Evolutionary conservation across 352 stramenopile genomes (phyloP).

Genomic region (Phytopythium litorale): DNA sequence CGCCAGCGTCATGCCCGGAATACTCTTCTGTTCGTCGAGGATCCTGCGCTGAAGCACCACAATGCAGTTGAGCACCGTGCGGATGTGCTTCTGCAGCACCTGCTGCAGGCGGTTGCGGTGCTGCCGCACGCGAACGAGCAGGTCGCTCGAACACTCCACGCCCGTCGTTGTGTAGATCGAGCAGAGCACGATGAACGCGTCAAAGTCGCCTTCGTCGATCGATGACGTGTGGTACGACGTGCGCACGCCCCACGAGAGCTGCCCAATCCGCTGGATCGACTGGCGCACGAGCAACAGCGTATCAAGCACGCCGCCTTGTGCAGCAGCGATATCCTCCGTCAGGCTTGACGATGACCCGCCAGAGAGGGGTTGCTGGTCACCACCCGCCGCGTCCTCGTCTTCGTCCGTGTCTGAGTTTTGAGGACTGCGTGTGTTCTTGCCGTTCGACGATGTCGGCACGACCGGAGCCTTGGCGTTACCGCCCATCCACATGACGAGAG

Average conservation of each 20-base stretch:
- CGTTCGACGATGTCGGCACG: conserved; percentile 13
- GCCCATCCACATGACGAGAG: conserved; percentile 64
- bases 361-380: conserved; percentile 50
- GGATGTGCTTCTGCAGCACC: conserved; percentile 71
- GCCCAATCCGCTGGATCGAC: conserved; percentile 80
- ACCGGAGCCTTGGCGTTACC: conserved; percentile 36
- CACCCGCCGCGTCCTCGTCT: conserved; percentile 44
- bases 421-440: conserved; percentile 31
- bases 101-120: conserved; percentile 67
- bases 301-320: conserved; percentile 63
- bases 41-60: conserved; percentile 73
- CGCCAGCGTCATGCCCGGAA: conserved; percentile 69
- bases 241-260: conserved; percentile 77
- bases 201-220: conserved; percentile 80
- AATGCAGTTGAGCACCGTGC: conserved; percentile 64
- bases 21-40: conserved; percentile 73
- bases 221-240: conserved; percentile 83
- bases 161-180: conserved; percentile 76
- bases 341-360: conserved; percentile 55
- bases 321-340: conserved; percentile 43
- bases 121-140: conserved; percentile 68
- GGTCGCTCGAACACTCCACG: conserved; percentile 58
- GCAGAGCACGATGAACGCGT: conserved; percentile 82
- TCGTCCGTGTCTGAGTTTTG: conserved; percentile 76
- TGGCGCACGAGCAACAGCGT: conserved; percentile 77